These are phyloP conservation scores for Terfezia boudieri DNA, from an alignment of 495 filamentous ascomycete species.

Conservation along the genomic window DNA sequence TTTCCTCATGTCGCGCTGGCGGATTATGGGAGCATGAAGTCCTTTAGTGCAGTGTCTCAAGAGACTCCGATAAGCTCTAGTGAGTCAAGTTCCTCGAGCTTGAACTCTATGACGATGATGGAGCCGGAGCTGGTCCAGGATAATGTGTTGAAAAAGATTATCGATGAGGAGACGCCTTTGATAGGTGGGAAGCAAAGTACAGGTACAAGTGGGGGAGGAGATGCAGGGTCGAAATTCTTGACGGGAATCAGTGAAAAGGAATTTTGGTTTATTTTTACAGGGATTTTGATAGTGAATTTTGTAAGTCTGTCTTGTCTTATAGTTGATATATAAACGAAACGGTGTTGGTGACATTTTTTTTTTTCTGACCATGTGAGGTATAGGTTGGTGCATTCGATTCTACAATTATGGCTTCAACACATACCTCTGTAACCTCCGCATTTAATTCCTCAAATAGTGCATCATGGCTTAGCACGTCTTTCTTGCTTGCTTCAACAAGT, in stretches of 20 bases:
- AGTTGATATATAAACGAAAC: neutral
- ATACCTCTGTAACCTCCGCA: constrained; percentile 62
- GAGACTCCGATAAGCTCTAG: too few relatives aligned
- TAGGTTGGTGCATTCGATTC: constrained; percentile 44
- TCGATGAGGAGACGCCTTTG: too few relatives aligned
- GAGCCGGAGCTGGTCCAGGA: too few relatives aligned
- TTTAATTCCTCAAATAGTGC: constrained; percentile 53
- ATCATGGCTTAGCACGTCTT: constrained; percentile 63
- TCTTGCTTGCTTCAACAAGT: constrained; percentile 51
- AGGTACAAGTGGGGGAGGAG: neutral
- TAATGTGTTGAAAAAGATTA: too few relatives aligned
- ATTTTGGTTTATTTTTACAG: neutral
- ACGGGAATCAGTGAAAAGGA: neutral
- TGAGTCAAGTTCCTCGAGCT: too few relatives aligned
- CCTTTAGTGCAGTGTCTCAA: too few relatives aligned
- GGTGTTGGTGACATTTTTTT: too few relatives aligned
- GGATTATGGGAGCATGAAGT: too few relatives aligned
- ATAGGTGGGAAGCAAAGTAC: too few relatives aligned
- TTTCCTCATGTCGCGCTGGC: too few relatives aligned
- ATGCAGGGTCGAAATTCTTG: neutral
- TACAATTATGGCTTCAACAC: constrained; percentile 60
- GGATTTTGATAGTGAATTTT: neutral
- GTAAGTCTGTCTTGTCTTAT: neutral
- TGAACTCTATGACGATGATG: too few relatives aligned
- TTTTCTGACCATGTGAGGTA: neutral